Evolutionary conservation across 768 basidiomycete genomes (phyloP).

Genomic region (Hericium erinaceus): DNA sequence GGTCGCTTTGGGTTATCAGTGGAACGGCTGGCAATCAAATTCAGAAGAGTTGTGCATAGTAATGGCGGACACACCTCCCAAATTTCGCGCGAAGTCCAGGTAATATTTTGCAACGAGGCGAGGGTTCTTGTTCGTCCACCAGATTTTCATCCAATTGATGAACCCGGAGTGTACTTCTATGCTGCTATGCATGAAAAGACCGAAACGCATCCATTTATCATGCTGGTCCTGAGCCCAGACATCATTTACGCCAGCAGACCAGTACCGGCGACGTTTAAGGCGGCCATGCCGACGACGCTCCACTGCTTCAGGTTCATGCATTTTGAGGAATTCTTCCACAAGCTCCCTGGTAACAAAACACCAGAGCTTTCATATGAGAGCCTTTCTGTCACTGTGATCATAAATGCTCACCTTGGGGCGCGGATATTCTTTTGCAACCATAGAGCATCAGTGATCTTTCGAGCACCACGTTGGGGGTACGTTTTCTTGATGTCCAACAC

Average conservation of each 20-base stretch:
- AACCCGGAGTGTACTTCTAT: background rate
- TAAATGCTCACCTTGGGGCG: background rate
- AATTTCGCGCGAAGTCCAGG: constrained; percentile 18
- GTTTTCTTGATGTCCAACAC: background rate
- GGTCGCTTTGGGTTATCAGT: constrained; percentile 35
- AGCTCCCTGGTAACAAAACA: background rate
- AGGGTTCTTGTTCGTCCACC: constrained; percentile 32
- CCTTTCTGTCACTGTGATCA: background rate
- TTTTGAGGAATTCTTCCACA: background rate
- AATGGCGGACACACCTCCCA: constrained; percentile 13
- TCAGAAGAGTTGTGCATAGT: too few species aligned
- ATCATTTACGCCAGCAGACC: background rate
- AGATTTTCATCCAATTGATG: constrained; percentile 29
- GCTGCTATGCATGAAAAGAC: background rate
- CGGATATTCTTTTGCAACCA: background rate
- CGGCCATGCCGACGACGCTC: background rate
- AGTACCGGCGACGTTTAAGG: background rate
- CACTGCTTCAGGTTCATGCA: background rate
- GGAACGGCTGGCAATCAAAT: constrained; percentile 23
- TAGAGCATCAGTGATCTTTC: background rate
- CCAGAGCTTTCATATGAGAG: too few species aligned
- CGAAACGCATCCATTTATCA: background rate
- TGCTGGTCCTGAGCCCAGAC: background rate
- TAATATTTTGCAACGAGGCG: constrained; percentile 20
- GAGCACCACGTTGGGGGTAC: background rate